Conservation (phyloP, 2,329 filamentous ascomycete genomes). For the Hymenoscyphus fraxineus region DNA sequence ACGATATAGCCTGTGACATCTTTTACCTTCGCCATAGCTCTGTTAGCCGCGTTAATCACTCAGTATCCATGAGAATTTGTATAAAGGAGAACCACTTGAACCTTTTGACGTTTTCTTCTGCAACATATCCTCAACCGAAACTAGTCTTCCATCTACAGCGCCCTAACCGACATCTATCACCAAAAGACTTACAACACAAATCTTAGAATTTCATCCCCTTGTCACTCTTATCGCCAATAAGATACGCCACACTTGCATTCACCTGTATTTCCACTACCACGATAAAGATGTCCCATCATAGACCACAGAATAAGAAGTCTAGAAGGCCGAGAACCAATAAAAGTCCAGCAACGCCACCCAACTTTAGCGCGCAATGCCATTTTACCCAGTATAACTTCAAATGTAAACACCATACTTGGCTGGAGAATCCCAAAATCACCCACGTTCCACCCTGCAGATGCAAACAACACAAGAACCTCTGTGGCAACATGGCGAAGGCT, state of each 20-base stretch:
- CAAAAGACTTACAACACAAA: not conserved
- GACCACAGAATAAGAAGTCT: conserved; percentile 6
- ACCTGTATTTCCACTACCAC: not conserved
- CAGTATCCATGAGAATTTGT: not conserved
- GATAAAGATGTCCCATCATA: not conserved
- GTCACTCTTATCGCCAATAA: not conserved
- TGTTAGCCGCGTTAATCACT: not conserved
- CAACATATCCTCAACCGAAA: not conserved
- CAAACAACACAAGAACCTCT: conserved; percentile 8
- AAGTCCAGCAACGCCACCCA: not conserved
- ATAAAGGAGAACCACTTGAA: not conserved
- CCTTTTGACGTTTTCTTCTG: not conserved
- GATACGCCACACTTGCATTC: not conserved
- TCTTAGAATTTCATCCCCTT: not conserved
- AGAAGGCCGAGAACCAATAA: conserved; percentile 1
- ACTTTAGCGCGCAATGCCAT: conserved; percentile 11
- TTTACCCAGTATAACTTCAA: conserved; percentile 11
- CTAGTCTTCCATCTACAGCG: not conserved
- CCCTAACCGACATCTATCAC: not conserved
- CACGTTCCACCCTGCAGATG: conserved; percentile 6
- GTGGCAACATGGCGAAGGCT: conserved; percentile 14
- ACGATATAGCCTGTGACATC: too few species aligned
- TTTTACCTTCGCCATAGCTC: too few species aligned
- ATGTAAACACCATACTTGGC: conserved; percentile 14
- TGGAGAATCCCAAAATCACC: conserved; percentile 14